Conservation (phyloP, 768 basidiomycete genomes). For the Candolleomyces aberdarensis region DNA sequence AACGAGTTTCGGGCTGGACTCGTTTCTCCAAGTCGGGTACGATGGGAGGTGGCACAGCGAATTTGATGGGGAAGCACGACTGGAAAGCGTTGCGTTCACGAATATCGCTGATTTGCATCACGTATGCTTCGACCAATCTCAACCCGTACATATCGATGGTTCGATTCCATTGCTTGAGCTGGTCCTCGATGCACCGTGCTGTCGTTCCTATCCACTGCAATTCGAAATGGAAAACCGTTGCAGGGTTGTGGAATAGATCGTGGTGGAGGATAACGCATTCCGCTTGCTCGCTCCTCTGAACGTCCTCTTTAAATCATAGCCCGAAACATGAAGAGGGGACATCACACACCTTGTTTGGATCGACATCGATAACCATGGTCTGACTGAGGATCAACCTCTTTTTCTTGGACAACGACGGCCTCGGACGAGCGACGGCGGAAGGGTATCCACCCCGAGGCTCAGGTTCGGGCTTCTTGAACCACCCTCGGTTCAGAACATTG, state of each 20-base stretch:
- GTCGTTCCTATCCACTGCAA: slow-evolving; percentile 96
- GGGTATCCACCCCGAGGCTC: slow-evolving; percentile 32
- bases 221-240: slow-evolving; percentile 96
- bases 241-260: slow-evolving; percentile 93
- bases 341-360: slow-evolving; percentile 58
- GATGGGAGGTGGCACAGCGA: slow-evolving; percentile 73
- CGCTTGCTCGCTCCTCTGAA: slow-evolving; percentile 79
- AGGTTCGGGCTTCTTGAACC: slow-evolving; percentile 63
- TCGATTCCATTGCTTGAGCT: slow-evolving; percentile 76
- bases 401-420: slow-evolving; percentile 24
- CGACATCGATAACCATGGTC: slow-evolving; percentile 88
- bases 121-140: slow-evolving; percentile 90
- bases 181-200: slow-evolving; percentile 86
- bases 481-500: slow-evolving; percentile 36
- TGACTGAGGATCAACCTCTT: slow-evolving; percentile 78
- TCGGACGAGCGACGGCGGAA: slow-evolving; percentile 23
- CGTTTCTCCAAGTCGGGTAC: slow-evolving; percentile 65
- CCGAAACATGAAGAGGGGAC: neutral
- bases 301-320: neutral
- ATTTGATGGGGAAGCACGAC: slow-evolving; percentile 78
- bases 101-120: slow-evolving; percentile 88
- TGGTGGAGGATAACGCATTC: slow-evolving; percentile 88
- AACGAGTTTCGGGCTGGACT: slow-evolving; percentile 58
- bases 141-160: slow-evolving; percentile 87
- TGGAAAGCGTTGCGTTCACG: slow-evolving; percentile 87